phyloP scores from a whole-genome alignment of 495 filamentous ascomycete genomes.

The Podospora pseudopauciseta region DNA sequence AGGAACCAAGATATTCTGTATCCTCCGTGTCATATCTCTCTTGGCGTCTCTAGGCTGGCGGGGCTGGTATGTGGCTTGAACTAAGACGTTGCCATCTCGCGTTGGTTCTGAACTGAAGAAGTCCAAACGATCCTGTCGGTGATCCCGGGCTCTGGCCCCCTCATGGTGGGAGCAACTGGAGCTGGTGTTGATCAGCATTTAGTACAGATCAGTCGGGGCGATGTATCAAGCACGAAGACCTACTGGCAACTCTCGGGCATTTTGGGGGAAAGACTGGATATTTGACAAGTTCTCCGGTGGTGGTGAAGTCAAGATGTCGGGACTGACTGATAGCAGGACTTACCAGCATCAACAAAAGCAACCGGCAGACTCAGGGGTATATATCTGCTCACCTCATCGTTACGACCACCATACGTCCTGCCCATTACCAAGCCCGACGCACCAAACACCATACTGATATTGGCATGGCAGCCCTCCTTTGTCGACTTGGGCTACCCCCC shows the following conservation, averaged over 20 bases:
- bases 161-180: slow-evolving; percentile 1
- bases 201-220: neutral
- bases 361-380: neutral
- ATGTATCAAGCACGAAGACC: neutral
- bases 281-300: neutral
- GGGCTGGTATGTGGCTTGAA: neutral
- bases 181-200: neutral
- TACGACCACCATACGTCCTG: neutral
- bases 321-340: neutral
- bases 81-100: neutral
- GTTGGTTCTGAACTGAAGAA: neutral
- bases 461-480: neutral
- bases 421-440: neutral
- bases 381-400: neutral
- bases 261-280: neutral
- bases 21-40: neutral
- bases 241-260: neutral
- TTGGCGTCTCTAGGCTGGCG: neutral
- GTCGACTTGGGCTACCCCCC: neutral
- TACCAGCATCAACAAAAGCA: neutral
- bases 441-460: neutral
- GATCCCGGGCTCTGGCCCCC: neutral
- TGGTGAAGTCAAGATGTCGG: neutral
- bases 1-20: neutral
- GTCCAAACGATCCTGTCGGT: neutral